Percentiles rank a stretch among this genome's conserved stretches.
Conservation (phyloP, 139 green algal species). For the Chlorella ohadii region DNA sequence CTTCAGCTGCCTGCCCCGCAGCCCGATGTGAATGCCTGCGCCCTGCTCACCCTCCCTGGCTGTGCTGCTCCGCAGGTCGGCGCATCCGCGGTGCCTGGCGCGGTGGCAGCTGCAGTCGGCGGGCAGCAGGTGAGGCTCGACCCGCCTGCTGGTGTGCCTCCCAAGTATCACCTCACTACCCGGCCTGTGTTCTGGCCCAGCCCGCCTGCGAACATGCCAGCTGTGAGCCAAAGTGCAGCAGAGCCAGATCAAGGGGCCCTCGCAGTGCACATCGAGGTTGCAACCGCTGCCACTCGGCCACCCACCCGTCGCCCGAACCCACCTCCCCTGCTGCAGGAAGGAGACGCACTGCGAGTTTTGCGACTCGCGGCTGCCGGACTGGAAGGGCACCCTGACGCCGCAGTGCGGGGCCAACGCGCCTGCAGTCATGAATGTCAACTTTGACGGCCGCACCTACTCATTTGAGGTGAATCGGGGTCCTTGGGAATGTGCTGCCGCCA, state of each 20-base stretch:
- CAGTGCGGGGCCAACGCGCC: slow-evolving; percentile 63
- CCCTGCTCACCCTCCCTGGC: not conserved
- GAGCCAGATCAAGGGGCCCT: too few species aligned
- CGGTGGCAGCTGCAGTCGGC: slow-evolving; percentile 90
- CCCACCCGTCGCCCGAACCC: not conserved
- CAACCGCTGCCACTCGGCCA: too few species aligned
- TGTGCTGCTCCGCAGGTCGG: slow-evolving; percentile 31
- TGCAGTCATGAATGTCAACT: slow-evolving; percentile 94
- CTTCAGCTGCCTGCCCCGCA: not conserved
- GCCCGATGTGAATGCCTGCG: not conserved
- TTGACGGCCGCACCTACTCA: slow-evolving; percentile 80
- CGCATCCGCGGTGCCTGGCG: slow-evolving; percentile 75
- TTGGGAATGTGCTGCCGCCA: not conserved
- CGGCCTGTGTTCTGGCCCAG: too few species aligned
- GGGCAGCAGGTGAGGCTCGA: slow-evolving; percentile 67
- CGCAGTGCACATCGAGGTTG: too few species aligned
- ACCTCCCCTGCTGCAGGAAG: slow-evolving; percentile 53
- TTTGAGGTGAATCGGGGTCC: slow-evolving; percentile 36
- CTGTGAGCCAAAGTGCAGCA: not conserved
- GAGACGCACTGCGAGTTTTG: slow-evolving; percentile 93
- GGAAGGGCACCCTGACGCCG: slow-evolving; percentile 78
- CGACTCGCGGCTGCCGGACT: slow-evolving; percentile 77
- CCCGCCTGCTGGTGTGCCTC: not conserved
- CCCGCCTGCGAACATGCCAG: not conserved
- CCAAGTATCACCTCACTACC: too few species aligned